phyloP scores from a whole-genome alignment of 768 basidiomycete species.

The Tricholoma bakamatsutake region DNA sequence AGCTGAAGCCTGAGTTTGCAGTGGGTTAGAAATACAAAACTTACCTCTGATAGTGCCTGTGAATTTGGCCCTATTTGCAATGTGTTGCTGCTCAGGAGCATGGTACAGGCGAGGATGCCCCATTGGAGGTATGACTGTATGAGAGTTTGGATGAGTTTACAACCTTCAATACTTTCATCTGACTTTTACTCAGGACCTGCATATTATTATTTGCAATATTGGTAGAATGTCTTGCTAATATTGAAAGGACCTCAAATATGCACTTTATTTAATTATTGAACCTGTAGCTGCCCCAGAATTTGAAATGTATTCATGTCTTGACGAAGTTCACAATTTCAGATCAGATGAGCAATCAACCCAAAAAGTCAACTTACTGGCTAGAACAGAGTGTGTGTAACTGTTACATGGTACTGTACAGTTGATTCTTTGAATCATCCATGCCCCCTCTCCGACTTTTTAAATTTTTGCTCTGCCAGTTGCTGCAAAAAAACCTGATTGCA shows the following conservation, averaged over 20 bases:
- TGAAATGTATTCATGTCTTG: neutral
- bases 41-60: constrained; percentile 16
- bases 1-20: neutral
- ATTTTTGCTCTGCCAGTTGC: neutral
- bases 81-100: constrained; percentile 10
- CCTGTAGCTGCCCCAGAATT: neutral
- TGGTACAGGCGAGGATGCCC: neutral
- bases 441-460: neutral
- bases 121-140: constrained; percentile 6
- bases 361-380: neutral
- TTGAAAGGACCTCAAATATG: neutral
- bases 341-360: neutral
- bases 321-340: neutral
- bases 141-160: neutral
- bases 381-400: neutral
- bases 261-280: neutral
- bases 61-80: constrained; percentile 15
- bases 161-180: constrained; percentile 1
- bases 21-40: neutral
- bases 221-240: neutral
- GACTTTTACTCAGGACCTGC: constrained; percentile 10
- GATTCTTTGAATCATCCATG: neutral
- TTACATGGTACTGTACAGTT: neutral
- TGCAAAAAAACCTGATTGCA: neutral
- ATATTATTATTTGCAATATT: constrained; percentile 1